Conservation (phyloP, 495 filamentous ascomycete genomes). For the Pseudoneurospora amorphoporcata region DNA sequence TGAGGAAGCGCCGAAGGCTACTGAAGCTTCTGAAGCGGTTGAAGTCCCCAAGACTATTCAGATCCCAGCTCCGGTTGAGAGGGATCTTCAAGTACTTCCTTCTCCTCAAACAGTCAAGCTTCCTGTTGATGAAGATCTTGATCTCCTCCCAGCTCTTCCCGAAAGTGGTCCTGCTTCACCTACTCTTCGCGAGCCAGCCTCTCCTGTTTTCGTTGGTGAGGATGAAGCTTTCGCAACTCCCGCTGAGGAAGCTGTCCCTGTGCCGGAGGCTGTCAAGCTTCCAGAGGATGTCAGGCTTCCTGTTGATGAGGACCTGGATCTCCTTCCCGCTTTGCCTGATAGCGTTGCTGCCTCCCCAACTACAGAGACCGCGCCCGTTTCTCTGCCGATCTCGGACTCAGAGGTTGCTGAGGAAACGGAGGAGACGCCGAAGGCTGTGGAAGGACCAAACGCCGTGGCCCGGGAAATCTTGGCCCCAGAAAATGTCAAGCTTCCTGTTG, state of each 20-base stretch:
- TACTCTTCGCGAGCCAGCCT: background rate
- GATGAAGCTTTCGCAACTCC: background rate
- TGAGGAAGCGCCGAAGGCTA: background rate
- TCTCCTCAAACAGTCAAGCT: background rate
- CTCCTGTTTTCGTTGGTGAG: background rate
- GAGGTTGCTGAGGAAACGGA: background rate
- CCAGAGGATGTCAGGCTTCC: background rate
- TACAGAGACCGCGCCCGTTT: slow-evolving; percentile 4
- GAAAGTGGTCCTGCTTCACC: background rate
- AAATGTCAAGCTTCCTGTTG: too few species aligned
- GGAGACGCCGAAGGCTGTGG: background rate
- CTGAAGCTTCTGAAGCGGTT: background rate
- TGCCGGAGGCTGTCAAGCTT: background rate
- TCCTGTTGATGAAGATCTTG: background rate
- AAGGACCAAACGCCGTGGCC: background rate
- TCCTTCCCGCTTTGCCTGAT: background rate
- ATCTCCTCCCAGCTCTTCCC: background rate
- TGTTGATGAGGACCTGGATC: background rate
- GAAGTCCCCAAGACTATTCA: background rate
- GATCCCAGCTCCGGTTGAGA: background rate
- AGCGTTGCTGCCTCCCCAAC: background rate
- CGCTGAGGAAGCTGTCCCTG: background rate
- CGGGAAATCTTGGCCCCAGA: background rate
- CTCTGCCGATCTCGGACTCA: background rate
- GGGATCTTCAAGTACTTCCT: background rate